Base-by-base conservation (phyloP, 2,329 filamentous ascomycete species). In the Pseudodiploospora longispora region DNA sequence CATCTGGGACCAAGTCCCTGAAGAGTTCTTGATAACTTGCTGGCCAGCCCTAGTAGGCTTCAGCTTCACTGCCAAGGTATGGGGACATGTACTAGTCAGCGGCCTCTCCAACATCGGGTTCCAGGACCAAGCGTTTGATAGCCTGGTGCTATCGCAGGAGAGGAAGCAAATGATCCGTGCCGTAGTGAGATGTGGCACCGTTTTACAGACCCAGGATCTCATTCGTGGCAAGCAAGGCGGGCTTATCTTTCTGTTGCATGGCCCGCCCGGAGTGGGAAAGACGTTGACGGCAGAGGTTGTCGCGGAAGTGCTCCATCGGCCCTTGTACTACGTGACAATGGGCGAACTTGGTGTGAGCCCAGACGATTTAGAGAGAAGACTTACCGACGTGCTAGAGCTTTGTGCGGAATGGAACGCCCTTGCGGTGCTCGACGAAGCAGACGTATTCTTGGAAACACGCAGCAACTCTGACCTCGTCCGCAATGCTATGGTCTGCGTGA, bases 221-320 rank as follows among this genome's bases (percentile, higher is more conserved):
- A 67, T 72, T 38, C 61, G 64, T 41, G 68, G 68, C 48, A 74
- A 72, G 50, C 68, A 67, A 1, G 59, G 62, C 1, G 69, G 70
- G 5, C 53, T 74, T 1, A 61, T 72, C 3, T 59, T 74, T 0
- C 53, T 74, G 1, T 56, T 74, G 0, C 69, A 73, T 45, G 71
- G 71, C 28, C 63, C 67, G 0, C 70, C 71, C 0, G 71, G 71
- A 28, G 69, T 72, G 0, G 71, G 71, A 4, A 74, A 74, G 58
- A 74, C 71, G 0, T 63, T 66, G 0, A 73, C 71, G 0, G 70
- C 71, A 1, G 63, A 71, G 48, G 65, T 64, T 1, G 59, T 69
- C 1, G 66, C 67, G 2, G 61, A 63, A 58, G 61, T 61, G 42
- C 64, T 66, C 49, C 51, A 56, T 35, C 69, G 68, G 54, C 72